Evolutionary conservation across 2,329 filamentous ascomycete genomes (phyloP).

Genomic region (Colletotrichum sp.): DNA sequence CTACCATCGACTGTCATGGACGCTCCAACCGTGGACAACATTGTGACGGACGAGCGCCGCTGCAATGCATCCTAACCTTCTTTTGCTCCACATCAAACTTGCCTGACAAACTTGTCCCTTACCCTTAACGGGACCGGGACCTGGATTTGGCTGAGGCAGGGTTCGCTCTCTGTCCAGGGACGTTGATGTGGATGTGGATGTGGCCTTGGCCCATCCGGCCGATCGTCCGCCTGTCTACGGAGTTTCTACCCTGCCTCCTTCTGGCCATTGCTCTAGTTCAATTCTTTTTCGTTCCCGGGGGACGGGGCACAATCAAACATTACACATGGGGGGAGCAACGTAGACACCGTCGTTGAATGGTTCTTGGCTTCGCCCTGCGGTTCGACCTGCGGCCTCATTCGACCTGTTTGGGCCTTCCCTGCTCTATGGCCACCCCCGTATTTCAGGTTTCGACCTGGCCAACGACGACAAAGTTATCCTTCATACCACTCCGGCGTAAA

Average conservation of each 20-base stretch:
- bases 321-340: neutral
- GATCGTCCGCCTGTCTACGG: conserved; percentile 1
- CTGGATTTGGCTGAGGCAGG: conserved; percentile 3
- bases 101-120: neutral
- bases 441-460: neutral
- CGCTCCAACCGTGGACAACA: neutral
- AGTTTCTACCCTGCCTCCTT: neutral
- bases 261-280: neutral
- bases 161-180: conserved; percentile 3
- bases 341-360: neutral
- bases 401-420: neutral
- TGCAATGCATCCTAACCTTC: neutral
- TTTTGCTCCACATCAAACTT: neutral
- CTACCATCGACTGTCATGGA: neutral
- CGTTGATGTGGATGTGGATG: conserved; percentile 4
- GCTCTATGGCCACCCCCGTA: neutral
- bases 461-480: neutral
- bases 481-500: neutral
- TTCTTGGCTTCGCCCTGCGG: neutral
- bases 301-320: neutral
- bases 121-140: neutral
- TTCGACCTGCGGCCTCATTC: neutral
- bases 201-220: neutral
- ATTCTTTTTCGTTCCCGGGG: neutral
- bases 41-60: neutral